Conservation (phyloP, 768 basidiomycete species). For the Trametes sanguinea region DNA sequence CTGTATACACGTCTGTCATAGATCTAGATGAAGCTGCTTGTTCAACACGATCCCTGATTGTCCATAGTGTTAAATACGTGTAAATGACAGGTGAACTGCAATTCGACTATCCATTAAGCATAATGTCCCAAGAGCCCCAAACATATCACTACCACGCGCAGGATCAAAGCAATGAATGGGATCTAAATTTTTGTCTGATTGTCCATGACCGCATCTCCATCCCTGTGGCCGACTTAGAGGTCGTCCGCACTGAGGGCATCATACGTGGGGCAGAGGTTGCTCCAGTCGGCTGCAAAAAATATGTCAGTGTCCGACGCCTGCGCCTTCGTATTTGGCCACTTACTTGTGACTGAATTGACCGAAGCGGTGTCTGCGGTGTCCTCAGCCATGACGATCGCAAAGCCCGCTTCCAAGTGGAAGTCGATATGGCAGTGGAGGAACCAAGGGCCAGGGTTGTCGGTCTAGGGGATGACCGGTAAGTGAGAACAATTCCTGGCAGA, state of each 20-base stretch:
- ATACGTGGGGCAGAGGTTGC: conserved; percentile 21
- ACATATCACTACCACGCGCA: too few relatives aligned
- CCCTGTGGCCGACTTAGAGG: not conserved
- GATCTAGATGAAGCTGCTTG: too few relatives aligned
- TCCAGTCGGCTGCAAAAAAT: conserved; percentile 13
- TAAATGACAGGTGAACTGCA: too few relatives aligned
- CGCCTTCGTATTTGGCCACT: not conserved
- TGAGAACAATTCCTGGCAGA: too few relatives aligned
- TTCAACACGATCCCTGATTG: too few relatives aligned
- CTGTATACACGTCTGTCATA: too few relatives aligned
- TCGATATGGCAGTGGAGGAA: conserved; percentile 49
- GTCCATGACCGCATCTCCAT: too few relatives aligned
- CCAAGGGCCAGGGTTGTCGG: conserved; percentile 32
- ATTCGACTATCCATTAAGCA: too few relatives aligned
- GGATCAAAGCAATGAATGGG: too few relatives aligned
- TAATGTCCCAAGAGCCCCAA: too few relatives aligned
- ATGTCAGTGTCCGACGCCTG: not conserved
- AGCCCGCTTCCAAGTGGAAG: conserved; percentile 49
- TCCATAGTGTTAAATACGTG: too few relatives aligned
- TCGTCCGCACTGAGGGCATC: conserved; percentile 1
- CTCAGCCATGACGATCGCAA: conserved; percentile 46
- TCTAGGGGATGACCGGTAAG: not conserved
- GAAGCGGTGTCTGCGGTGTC: conserved; percentile 27
- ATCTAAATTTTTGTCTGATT: too few relatives aligned
- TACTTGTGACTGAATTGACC: conserved; percentile 23